Percentiles rank a stretch among this genome's conserved stretches.
These are phyloP conservation scores for Botrytis paeoniae DNA, from an alignment of 2,329 filamentous ascomycete genomes.

Conservation along the genomic window DNA sequence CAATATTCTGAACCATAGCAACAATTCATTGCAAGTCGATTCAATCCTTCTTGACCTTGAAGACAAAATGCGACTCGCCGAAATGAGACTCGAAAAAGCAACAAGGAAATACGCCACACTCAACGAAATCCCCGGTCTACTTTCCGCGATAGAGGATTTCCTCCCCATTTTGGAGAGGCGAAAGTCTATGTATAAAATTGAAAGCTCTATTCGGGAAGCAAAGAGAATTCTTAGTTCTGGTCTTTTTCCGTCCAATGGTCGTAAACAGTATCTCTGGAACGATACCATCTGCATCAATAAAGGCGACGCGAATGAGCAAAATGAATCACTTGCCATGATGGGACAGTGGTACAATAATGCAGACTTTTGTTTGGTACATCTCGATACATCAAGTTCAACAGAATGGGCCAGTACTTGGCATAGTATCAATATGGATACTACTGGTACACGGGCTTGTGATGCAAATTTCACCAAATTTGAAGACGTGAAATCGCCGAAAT, in stretches of 20 bases:
- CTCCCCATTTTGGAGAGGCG: conserved; percentile 22
- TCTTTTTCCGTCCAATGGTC: conserved; percentile 30
- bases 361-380: conserved; percentile 37
- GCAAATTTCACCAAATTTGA: conserved; percentile 29
- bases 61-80: neutral
- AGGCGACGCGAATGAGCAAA: conserved; percentile 34
- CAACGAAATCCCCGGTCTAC: conserved; percentile 1
- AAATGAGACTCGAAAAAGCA: conserved; percentile 10
- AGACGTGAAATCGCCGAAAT: conserved; percentile 31
- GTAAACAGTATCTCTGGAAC: conserved; percentile 37
- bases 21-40: neutral
- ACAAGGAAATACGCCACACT: conserved; percentile 7
- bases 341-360: conserved; percentile 38
- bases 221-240: conserved; percentile 34
- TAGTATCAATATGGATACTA: conserved; percentile 21
- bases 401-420: conserved; percentile 34
- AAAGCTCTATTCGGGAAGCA: conserved; percentile 30
- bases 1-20: neutral
- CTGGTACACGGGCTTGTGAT: neutral
- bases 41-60: neutral
- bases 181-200: conserved; percentile 37
- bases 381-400: conserved; percentile 28
- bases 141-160: conserved; percentile 16
- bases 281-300: conserved; percentile 40
- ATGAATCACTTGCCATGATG: conserved; percentile 38